Base-by-base conservation (phyloP, 208 protist species). In the Crithidia acanthocephali region DNA sequence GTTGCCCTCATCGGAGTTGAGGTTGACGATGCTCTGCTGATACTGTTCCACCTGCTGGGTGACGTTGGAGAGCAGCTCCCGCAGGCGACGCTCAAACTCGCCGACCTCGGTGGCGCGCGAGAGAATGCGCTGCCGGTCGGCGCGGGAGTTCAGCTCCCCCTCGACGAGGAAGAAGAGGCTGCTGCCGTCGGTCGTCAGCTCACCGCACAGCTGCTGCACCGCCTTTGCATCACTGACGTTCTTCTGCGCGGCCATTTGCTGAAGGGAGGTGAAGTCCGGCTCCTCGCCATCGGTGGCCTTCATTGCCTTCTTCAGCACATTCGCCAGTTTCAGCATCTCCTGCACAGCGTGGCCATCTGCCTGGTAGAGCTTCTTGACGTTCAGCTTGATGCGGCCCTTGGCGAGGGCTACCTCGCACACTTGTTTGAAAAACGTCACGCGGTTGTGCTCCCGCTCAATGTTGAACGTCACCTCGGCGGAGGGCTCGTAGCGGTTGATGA, bases 261-360 rank as follows among this genome's bases (percentile, higher is more conserved):
- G 90, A 22, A 95, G 79, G 35, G 77, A 77, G 50, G 88, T 71
- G 47, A 93, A 90, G 58, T 93, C 91, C 23, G 71, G 72, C 37
- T 97, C 88, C 42, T 97, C 91, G 9, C 82, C 82, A 9, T 75
- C 80, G 5, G 85, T 94, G 13, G 88, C 76, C 40, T 85, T 82
- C 88, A 92, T 95, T 7, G 95, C 94, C 37, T 88, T 81, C 55
- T 97, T 96, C 10, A 99, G 81, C 40, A 98, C 70, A 37, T 81
- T 84, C 8, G 97, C 91, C 1, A 99, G 80, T 74, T 98, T 98
- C 32, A 98, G 81, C 86, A 99, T 94, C 81, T 99, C 97, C 74
- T 98, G 94, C 48, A 99, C 98, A 10, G 96, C 95, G 74, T 98
- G 97, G 2, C 95, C 96, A 33, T 99, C 95, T 0, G 95, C 86